Conservation (phyloP, 345 rosid species). For the Hibiscus syriacus region DNA sequence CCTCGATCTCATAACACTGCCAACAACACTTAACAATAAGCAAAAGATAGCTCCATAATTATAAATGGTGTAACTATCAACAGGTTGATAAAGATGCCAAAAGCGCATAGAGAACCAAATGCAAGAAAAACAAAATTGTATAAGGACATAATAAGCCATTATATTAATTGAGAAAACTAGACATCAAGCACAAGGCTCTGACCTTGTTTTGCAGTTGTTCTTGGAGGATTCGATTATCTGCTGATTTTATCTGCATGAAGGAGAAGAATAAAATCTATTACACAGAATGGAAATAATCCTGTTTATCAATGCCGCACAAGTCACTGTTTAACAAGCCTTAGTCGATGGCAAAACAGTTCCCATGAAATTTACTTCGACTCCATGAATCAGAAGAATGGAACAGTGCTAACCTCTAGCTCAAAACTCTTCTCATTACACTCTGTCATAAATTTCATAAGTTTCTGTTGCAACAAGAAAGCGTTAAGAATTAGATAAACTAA, state of each 20-base stretch:
- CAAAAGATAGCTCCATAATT: neutral
- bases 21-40: neutral
- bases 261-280: conserved; percentile 19
- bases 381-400: neutral
- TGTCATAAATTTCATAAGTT: conserved; percentile 78
- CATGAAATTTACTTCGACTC: neutral
- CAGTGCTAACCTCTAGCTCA: conserved; percentile 79
- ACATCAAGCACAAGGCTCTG: neutral
- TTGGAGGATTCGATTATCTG: conserved; percentile 96
- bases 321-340: neutral
- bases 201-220: conserved; percentile 96
- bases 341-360: neutral
- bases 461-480: conserved; percentile 45
- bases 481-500: conserved; percentile 8
- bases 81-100: neutral
- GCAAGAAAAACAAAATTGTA: neutral
- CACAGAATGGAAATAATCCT: conserved; percentile 2
- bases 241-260: conserved; percentile 74
- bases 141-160: conserved; percentile 2
- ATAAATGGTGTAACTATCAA: conserved; percentile 2
- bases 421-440: conserved; percentile 92
- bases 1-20: neutral
- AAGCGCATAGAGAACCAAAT: neutral
- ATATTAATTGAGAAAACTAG: neutral
- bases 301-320: neutral